Evolutionary conservation across 2,329 filamentous ascomycete genomes (phyloP).

Genomic region (Zasmidium cellare): DNA sequence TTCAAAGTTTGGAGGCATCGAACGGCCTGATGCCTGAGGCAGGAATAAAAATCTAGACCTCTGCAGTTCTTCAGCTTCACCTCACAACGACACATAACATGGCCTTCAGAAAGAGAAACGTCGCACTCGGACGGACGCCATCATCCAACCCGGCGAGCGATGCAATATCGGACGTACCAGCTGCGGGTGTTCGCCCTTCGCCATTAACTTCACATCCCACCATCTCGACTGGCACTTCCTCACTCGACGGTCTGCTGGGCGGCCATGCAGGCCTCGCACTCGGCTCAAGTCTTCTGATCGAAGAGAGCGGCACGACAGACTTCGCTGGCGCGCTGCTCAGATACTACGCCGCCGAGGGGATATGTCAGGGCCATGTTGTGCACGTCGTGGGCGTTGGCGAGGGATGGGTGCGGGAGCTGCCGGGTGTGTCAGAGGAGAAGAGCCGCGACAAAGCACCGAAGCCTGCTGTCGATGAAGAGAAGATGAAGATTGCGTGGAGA

Average conservation of each 20-base stretch:
- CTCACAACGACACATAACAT: slow-evolving; percentile 5
- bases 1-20: too few species aligned
- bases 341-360: slow-evolving; percentile 90
- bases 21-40: too few species aligned
- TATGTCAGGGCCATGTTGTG: slow-evolving; percentile 85
- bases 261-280: slow-evolving; percentile 83
- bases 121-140: slow-evolving; percentile 16
- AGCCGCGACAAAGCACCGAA: slow-evolving; percentile 41
- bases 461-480: slow-evolving; percentile 55
- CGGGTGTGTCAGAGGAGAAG: slow-evolving; percentile 60
- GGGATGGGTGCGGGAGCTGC: slow-evolving; percentile 79
- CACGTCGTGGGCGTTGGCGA: slow-evolving; percentile 81
- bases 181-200: slow-evolving; percentile 71
- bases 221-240: slow-evolving; percentile 86
- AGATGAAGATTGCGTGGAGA: slow-evolving; percentile 99
- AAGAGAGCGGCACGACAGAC: slow-evolving; percentile 91
- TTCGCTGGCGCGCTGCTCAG: slow-evolving; percentile 81
- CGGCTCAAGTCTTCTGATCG: slow-evolving; percentile 76
- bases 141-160: neutral
- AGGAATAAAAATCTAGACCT: neutral
- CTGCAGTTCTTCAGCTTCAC: neutral
- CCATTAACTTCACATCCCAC: slow-evolving; percentile 83
- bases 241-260: slow-evolving; percentile 79
- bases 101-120: slow-evolving; percentile 28
- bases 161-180: neutral